Percentiles rank a stretch among this genome's conserved stretches.
Conservation (phyloP, 148 eudicot species). For the Rhododendron henanense region DNA sequence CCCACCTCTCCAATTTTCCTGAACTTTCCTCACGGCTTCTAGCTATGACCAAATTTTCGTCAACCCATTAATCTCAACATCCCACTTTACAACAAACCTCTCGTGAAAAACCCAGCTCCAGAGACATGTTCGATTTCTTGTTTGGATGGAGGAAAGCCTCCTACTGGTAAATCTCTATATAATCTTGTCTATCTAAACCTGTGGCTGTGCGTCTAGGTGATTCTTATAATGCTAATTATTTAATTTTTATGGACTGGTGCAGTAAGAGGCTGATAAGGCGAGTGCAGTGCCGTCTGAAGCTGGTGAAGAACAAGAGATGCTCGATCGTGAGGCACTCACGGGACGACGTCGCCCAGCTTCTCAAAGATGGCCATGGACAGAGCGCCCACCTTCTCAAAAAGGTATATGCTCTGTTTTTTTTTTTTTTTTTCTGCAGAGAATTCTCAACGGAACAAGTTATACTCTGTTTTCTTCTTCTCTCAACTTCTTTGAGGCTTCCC, state of each 20-base stretch:
- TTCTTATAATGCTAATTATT: not conserved
- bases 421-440: not conserved
- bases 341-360: constrained; percentile 63
- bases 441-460: not conserved
- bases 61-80: not conserved
- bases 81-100: not conserved
- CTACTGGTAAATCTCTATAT: constrained; percentile 42
- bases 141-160: constrained; percentile 94
- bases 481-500: not conserved
- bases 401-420: constrained; percentile 30
- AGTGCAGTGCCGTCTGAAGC: constrained; percentile 65
- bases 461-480: not conserved
- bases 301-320: constrained; percentile 57
- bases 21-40: not conserved
- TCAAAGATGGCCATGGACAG: constrained; percentile 47
- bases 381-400: constrained; percentile 17
- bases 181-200: not conserved
- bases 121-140: constrained; percentile 49
- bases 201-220: not conserved
- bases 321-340: constrained; percentile 42
- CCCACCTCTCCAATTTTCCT: not conserved
- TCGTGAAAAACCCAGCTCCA: not conserved
- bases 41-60: not conserved
- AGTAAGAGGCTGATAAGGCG: constrained; percentile 69
- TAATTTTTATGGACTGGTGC: not conserved